Evolutionary conservation across 1,284 basidiomycete species (phyloP), one percentile per base, ranked within the genome.

Genomic region (Tetrapyrgos nigripes): DNA sequence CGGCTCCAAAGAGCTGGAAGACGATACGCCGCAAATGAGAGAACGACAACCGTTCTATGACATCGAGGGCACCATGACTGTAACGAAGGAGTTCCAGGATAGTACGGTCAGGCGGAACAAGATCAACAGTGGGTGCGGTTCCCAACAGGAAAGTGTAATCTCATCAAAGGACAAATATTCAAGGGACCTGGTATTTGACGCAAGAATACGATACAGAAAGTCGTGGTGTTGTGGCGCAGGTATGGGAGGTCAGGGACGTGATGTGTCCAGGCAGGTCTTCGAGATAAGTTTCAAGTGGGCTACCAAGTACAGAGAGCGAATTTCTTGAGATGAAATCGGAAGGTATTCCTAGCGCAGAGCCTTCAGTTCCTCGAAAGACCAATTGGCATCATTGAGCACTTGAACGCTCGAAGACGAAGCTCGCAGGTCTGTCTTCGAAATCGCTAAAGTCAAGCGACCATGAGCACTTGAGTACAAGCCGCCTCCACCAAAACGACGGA

Each of bases 391-490:
- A 29, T 63, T 62, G 31, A 62, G 63, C 65, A 31, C n/a, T n/a
- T n/a, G n/a, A n/a, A 52, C 60, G 29, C 61, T 5, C 70, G 75
- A 14, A 91, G 64, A n/a, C 63, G 62, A 4, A 89, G 70, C 14
- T 79, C 71, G 27, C 62, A 66, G 33, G 91, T 79, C n/a, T 71
- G 71, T 3, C 81, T 80, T 44, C 74, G 73, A 13, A 87, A 84
- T 24, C 83, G 82, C 50, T 78, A 70, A 35, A 81, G 70, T n/a
- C n/a, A n/a, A n/a, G n/a, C 89, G 89, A 92, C 21, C 78, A 55
- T 45, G 76, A 76, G 11, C 78, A 75, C 65, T 89, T 91, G 50
- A 72, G 74, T 2, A 69, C 67, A 1, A 87, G 83, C 23, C 73
- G 75, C 31, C 69, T 73, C 37, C 72, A 68, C 58, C 58, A 59